Evolutionary conservation across 345 rosid species (phyloP).

Genomic region (Camelina laxa): DNA sequence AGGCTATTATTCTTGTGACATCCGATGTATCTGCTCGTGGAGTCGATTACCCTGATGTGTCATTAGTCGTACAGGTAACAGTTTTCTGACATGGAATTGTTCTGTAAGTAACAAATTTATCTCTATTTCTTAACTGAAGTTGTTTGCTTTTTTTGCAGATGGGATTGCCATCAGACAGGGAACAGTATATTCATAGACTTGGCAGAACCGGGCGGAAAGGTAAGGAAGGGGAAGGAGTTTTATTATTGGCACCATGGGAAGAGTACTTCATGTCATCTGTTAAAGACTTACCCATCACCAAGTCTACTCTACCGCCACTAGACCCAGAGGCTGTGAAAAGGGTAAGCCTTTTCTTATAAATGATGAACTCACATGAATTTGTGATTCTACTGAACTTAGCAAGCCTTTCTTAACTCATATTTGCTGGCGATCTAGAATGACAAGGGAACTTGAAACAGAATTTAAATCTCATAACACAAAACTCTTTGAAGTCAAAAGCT

Average conservation of each 20-base stretch:
- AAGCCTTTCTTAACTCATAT: neutral
- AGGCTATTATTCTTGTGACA: constrained; percentile 89
- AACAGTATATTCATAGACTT: constrained; percentile 94
- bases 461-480: neutral
- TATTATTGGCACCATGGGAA: constrained; percentile 93
- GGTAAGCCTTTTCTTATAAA: constrained; percentile 49
- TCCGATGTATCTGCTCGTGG: constrained; percentile 99
- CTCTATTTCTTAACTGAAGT: constrained; percentile 1
- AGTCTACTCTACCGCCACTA: constrained; percentile 59
- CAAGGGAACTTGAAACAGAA: neutral
- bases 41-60: constrained; percentile 98
- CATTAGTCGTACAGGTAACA: constrained; percentile 91
- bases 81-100: constrained; percentile 3
- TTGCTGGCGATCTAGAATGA: neutral
- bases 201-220: constrained; percentile 98
- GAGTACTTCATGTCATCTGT: constrained; percentile 75
- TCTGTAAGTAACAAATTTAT: neutral
- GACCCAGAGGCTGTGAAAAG: constrained; percentile 83
- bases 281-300: constrained; percentile 87
- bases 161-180: constrained; percentile 90
- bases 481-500: neutral
- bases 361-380: neutral
- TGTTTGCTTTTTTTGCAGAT: constrained; percentile 51
- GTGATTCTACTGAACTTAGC: constrained; percentile 8
- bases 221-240: constrained; percentile 91